Evolutionary conservation across 2,329 filamentous ascomycete genomes (phyloP), one percentile per base, ranked within the genome.

Genomic region (Helicocarpus griseus): DNA sequence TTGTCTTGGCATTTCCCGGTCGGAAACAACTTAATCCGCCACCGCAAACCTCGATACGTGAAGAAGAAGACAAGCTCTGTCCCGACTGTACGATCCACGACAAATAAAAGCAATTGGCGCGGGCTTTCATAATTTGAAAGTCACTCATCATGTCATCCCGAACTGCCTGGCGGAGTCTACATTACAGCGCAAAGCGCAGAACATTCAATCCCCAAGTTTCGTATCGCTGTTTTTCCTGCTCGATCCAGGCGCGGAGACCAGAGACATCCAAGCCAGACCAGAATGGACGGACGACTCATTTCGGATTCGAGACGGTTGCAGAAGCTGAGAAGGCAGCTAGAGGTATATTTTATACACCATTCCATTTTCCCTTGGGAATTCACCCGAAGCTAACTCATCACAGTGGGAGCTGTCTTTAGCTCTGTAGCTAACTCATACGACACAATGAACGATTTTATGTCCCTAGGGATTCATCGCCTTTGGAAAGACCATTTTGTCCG

Each of bases 391-490:
- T 49, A 53, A 54, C 22, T 28, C 2, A 41, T 28, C 28, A 28
- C 33, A 77, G 90, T 96, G 38, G 86, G 86, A 54, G 82, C 81
- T 39, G 93, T 98, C 53, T 98, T 98, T 74, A 91, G 88, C 69
- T 96, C 86, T 59, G 93, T 98, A 38, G 93, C 93, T 59, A 83
- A 87, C 56, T 89, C 86, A 17, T 98, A 98, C 73, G 93, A 98
- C 70, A 86, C 85, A 56, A 98, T 98, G 93, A 98, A 98, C 73
- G 93, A 98, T 69, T 79, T 97, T 60, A 98, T 98, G 93, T 97
- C 93, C 6, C 81, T 98, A 45, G 93, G 93, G 51, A 90, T 95
- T 72, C 93, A 98, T 70, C 86, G 93, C 40, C 75, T 98, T 35
- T 98, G 93, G 93, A 98, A 87, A 75, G 91, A 97, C 71, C 84